Evolutionary conservation across 495 filamentous ascomycete species (phyloP).

Genomic region (Pyrenula aspistea): DNA sequence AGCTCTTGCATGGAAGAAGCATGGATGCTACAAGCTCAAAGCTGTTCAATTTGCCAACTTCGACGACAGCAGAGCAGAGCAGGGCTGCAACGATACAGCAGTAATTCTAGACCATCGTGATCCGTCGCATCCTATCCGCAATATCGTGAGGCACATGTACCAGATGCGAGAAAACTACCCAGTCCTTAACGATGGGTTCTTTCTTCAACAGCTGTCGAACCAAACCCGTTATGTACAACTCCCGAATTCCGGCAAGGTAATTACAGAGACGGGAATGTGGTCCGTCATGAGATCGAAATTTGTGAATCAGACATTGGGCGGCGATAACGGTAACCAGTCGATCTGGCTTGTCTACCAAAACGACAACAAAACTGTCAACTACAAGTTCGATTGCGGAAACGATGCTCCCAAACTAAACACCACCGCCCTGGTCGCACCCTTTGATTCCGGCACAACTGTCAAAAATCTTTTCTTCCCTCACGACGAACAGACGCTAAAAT

Average conservation of each 20-base stretch:
- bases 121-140: slow-evolving; percentile 53
- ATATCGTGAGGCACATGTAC: slow-evolving; percentile 57
- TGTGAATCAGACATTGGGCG: slow-evolving; percentile 36
- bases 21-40: slow-evolving; percentile 52
- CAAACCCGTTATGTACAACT: slow-evolving; percentile 39
- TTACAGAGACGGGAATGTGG: slow-evolving; percentile 59
- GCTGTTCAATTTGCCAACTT: slow-evolving; percentile 45
- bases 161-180: slow-evolving; percentile 46
- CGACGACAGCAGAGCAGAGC: slow-evolving; percentile 34
- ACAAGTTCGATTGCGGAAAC: slow-evolving; percentile 48
- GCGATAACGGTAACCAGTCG: slow-evolving; percentile 32
- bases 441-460: slow-evolving; percentile 41
- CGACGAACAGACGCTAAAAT: slow-evolving; percentile 38
- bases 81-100: slow-evolving; percentile 46
- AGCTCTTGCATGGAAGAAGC: slow-evolving; percentile 53
- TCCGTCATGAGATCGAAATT: slow-evolving; percentile 44
- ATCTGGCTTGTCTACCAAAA: slow-evolving; percentile 63
- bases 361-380: slow-evolving; percentile 40
- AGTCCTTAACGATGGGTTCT: slow-evolving; percentile 53
- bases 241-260: slow-evolving; percentile 37
- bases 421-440: slow-evolving; percentile 47
- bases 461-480: slow-evolving; percentile 58
- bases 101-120: slow-evolving; percentile 58
- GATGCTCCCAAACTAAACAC: slow-evolving; percentile 6
- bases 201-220: slow-evolving; percentile 47